phyloP scores from a whole-genome alignment of 2,329 filamentous ascomycete species.

The Xenoacremonium recifei region DNA sequence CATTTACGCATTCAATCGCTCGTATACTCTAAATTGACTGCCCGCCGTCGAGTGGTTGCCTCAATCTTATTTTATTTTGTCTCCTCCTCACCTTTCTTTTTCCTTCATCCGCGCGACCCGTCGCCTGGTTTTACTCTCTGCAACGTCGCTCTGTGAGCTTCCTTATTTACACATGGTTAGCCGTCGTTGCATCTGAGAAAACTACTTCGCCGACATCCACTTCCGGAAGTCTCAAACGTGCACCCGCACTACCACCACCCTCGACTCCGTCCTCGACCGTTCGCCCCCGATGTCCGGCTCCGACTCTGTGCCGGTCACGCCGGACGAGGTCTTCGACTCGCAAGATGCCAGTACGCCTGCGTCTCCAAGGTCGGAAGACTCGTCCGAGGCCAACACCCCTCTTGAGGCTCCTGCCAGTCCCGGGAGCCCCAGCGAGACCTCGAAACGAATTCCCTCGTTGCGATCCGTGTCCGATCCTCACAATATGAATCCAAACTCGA shows the following conservation, averaged over 20 bases:
- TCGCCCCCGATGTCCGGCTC: conserved; percentile 24
- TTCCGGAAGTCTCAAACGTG: conserved; percentile 2
- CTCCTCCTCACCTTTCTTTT: too few relatives aligned
- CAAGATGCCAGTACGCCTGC: conserved; percentile 35
- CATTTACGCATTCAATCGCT: conserved; percentile 26
- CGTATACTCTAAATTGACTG: conserved; percentile 21
- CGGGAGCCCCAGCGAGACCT: conserved; percentile 33
- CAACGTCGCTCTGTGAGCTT: too few relatives aligned
- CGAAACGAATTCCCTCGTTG: conserved; percentile 56
- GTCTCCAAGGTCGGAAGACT: conserved; percentile 45
- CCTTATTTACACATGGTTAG: too few relatives aligned
- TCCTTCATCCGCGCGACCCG: too few relatives aligned
- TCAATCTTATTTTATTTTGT: conserved; percentile 7
- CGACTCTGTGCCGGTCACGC: conserved; percentile 43
- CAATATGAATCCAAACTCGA: conserved; percentile 80
- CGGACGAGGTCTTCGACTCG: conserved; percentile 42
- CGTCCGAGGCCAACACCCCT: conserved; percentile 49
- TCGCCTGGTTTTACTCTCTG: too few relatives aligned
- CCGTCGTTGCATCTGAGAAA: background rate
- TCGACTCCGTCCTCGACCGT: conserved; percentile 1
- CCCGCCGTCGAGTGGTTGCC: conserved; percentile 14
- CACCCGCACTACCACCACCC: conserved; percentile 3
- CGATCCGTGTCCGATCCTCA: conserved; percentile 60
- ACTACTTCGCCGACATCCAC: conserved; percentile 3
- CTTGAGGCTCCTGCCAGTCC: conserved; percentile 37